phyloP scores from a whole-genome alignment of 371 early-diverging fungal species.

The Lichtheimia hyalospora region DNA sequence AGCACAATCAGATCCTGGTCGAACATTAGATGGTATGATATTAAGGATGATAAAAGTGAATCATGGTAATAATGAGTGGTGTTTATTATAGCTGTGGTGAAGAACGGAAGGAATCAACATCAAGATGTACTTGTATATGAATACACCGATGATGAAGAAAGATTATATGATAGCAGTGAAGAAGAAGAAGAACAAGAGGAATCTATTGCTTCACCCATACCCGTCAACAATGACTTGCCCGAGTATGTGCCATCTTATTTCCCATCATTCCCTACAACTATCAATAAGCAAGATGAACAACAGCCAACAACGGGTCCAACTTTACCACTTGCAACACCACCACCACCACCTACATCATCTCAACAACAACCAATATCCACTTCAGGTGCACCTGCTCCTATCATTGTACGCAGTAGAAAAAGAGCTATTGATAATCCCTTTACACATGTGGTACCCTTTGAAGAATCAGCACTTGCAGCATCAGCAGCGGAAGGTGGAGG shows the following conservation, averaged over 20 bases:
- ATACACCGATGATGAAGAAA: constrained; percentile 11
- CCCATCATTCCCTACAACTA: constrained; percentile 42
- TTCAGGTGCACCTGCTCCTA: constrained; percentile 22
- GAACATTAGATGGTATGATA: constrained; percentile 36
- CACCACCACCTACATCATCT: constrained; percentile 8
- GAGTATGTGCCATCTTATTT: constrained; percentile 43
- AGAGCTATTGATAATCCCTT: constrained; percentile 54
- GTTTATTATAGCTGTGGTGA: constrained; percentile 7
- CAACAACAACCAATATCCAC: constrained; percentile 1
- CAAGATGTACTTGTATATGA: constrained; percentile 20
- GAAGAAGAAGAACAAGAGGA: constrained; percentile 16
- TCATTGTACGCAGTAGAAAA: constrained; percentile 38
- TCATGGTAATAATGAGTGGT: not conserved
- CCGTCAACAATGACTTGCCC: constrained; percentile 20
- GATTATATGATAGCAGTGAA: not conserved
- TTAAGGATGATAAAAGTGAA: not conserved
- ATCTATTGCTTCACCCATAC: constrained; percentile 1
- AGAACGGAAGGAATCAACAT: constrained; percentile 6
- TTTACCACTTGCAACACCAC: constrained; percentile 5
- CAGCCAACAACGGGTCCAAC: constrained; percentile 4
- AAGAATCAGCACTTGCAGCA: constrained; percentile 44
- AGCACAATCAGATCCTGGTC: constrained; percentile 48
- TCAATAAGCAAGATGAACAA: constrained; percentile 25
- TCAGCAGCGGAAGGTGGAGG: constrained; percentile 11
- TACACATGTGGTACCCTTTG: constrained; percentile 50